Evolutionary conservation across 2,329 filamentous ascomycete genomes (phyloP), one percentile per base, ranked within the genome.

Genomic region (Simplicillium sp.): DNA sequence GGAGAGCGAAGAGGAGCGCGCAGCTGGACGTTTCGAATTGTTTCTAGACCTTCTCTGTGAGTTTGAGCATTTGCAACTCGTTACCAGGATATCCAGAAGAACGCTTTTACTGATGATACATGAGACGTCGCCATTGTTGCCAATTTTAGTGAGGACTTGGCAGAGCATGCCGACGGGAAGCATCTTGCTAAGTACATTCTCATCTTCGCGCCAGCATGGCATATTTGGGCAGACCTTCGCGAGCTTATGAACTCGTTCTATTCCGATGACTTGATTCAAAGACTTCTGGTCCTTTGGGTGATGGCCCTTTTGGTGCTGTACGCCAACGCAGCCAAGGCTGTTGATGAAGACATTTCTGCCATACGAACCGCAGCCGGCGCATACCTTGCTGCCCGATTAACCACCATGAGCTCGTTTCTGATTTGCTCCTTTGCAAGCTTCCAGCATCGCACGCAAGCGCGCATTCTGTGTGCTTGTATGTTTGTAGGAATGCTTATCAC

Each of bases 221-320:
- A 71, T 44, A 64, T 71, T 37, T 71, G 68, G 68, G 61, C 58
- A 33, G 68, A 72, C 44, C 55, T 70, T 14, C 64, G 67, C 44
- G 68, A 71, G 51, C 55, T 71, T 42, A 71, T 71, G 66, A 72
- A 72, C 51, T 67, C 65, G 7, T 72, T 68, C 53, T 71, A 71
- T 51, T 70, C 66, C 39, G 68, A 72, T 44, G 69, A 72, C 46
- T 49, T 72, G 15, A 45, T 61, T 2, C 68, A 72, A 48, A 64
- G 68, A 7, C 49, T 68, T 25, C 50, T 67, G 18, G 66, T 71
- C 40, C 58, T 71, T n/a, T 71, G 67, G 66, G 59, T 71, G 41
- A 71, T 71, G 68, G 64, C 67, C 3, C 50, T 68, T 5, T 54
- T 71, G 13, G 62, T 72, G 4, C 57, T 71, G 13, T 71, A 70